A percentile compares a stretch with the other conserved stretches of the same genome.
Evolutionary conservation across 2,329 filamentous ascomycete species (phyloP).

Genomic region (Myriosclerotinia curreyana): DNA sequence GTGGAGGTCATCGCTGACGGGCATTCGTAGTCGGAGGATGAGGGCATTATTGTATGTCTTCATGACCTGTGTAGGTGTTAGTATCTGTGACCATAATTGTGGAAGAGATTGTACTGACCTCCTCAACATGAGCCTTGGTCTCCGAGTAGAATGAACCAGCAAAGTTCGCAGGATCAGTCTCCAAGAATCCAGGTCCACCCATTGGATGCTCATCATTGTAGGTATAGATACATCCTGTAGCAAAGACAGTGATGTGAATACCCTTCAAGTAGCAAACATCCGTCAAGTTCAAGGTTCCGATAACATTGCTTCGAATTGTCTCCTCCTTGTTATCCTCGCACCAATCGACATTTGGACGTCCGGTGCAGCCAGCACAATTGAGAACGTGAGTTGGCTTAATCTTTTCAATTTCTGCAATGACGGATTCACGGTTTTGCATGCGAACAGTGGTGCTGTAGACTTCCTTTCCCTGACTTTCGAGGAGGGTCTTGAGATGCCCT

Average conservation of each 20-base stretch:
- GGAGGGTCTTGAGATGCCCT: constrained; percentile 56
- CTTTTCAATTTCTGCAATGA: constrained; percentile 54
- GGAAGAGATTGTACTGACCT: constrained; percentile 44
- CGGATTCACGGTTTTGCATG: constrained; percentile 61
- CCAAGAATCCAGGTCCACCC: constrained; percentile 57
- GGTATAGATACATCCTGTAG: constrained; percentile 65
- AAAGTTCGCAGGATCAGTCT: constrained; percentile 64
- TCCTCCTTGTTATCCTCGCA: constrained; percentile 67
- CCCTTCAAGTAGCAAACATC: constrained; percentile 57
- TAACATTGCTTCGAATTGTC: constrained; percentile 64
- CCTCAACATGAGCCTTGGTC: constrained; percentile 64
- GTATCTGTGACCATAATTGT: neutral
- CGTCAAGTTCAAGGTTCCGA: constrained; percentile 61
- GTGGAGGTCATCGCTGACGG: constrained; percentile 65
- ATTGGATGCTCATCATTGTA: constrained; percentile 61
- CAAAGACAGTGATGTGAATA: constrained; percentile 64
- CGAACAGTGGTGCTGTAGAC: constrained; percentile 59
- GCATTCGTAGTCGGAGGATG: constrained; percentile 66
- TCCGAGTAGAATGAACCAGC: constrained; percentile 65
- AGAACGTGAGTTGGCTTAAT: constrained; percentile 64
- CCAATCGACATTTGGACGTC: constrained; percentile 68
- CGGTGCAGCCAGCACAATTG: constrained; percentile 64
- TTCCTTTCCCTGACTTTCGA: constrained; percentile 57
- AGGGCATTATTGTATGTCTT: constrained; percentile 60
- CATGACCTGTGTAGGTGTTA: constrained; percentile 49